A percentile compares a stretch with the other conserved stretches of the same genome.
Evolutionary conservation across 176 grass and related monocot species (phyloP).

Genomic region (Guadua angustifolia): DNA sequence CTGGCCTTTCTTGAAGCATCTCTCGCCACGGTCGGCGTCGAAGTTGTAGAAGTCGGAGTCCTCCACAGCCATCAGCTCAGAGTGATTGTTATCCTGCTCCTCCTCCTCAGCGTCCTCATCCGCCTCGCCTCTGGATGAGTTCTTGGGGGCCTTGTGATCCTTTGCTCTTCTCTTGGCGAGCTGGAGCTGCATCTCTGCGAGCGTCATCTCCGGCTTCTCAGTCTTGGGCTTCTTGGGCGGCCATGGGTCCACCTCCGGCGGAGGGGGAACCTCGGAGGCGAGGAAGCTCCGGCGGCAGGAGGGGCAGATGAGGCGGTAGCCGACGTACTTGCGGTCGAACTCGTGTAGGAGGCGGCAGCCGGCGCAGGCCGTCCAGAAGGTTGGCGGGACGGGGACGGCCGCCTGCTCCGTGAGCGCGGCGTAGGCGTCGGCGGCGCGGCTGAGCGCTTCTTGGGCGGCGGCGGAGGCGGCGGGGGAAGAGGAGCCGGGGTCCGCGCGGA

Average conservation of each 20-base stretch:
- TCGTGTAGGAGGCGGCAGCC: conserved; percentile 86
- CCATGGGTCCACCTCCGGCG: not conserved
- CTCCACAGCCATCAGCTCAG: conserved; percentile 72
- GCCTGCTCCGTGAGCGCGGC: conserved; percentile 56
- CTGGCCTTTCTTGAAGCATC: conserved; percentile 80
- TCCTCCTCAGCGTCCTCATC: conserved; percentile 36
- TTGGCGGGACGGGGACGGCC: conserved; percentile 27
- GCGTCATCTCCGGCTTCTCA: conserved; percentile 67
- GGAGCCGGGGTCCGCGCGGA: conserved; percentile 42
- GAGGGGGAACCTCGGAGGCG: conserved; percentile 66
- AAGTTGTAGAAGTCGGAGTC: conserved; percentile 97
- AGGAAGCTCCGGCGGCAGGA: conserved; percentile 85
- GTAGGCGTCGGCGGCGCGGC: conserved; percentile 59
- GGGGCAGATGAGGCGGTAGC: conserved; percentile 80
- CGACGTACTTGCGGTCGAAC: conserved; percentile 81
- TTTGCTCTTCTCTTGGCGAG: conserved; percentile 60
- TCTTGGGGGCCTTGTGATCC: conserved; percentile 25
- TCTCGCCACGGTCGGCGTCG: conserved; percentile 69
- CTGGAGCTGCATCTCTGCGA: conserved; percentile 74
- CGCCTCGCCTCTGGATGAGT: not conserved
- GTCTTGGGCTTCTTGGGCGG: conserved; percentile 49
- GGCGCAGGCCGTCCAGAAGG: conserved; percentile 89
- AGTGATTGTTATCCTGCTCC: conserved; percentile 23
- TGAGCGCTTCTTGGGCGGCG: conserved; percentile 65
- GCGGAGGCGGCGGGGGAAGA: conserved; percentile 1